Evolutionary conservation across 305 asterid species (phyloP).

Genomic region (Caryopteris hybrid): DNA sequence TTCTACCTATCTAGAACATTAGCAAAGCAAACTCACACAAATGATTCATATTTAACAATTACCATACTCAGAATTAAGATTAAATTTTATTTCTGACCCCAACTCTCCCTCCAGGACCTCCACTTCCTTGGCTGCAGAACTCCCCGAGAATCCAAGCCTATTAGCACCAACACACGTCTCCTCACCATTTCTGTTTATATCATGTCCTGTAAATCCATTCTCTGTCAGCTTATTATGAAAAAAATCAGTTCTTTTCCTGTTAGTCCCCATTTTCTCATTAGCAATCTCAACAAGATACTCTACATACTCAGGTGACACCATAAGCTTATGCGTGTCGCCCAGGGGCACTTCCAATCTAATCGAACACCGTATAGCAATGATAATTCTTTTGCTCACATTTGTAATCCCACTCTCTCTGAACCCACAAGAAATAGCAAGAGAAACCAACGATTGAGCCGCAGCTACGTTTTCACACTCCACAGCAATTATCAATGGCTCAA

Average conservation of each 20-base stretch:
- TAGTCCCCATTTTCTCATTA: slow-evolving; percentile 81
- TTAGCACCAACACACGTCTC: slow-evolving; percentile 15
- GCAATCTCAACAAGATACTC: slow-evolving; percentile 70
- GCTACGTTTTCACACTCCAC: slow-evolving; percentile 69
- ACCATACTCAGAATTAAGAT: slow-evolving; percentile 39
- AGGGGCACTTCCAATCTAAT: slow-evolving; percentile 89
- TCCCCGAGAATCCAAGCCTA: slow-evolving; percentile 22
- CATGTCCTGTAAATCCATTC: slow-evolving; percentile 40
- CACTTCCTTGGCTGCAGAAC: slow-evolving; percentile 22
- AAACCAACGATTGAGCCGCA: slow-evolving; percentile 70
- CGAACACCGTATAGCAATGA: slow-evolving; percentile 79
- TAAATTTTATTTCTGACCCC: slow-evolving; percentile 29
- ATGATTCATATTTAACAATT: slow-evolving; percentile 17
- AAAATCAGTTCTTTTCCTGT: slow-evolving; percentile 64
- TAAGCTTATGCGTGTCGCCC: slow-evolving; percentile 51
- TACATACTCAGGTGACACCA: slow-evolving; percentile 72
- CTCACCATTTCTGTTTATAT: slow-evolving; percentile 22
- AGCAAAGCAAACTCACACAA: slow-evolving; percentile 1
- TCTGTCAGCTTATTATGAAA: slow-evolving; percentile 47
- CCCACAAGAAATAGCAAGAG: slow-evolving; percentile 77
- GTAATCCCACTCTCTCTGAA: slow-evolving; percentile 98
- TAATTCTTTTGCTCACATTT: slow-evolving; percentile 70
- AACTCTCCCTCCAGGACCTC: slow-evolving; percentile 26
- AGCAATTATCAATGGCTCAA: slow-evolving; percentile 91
- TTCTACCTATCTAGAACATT: neutral